Conservation (phyloP, 1,139 yeast genomes). For the Candida pseudoviswanathii region DNA sequence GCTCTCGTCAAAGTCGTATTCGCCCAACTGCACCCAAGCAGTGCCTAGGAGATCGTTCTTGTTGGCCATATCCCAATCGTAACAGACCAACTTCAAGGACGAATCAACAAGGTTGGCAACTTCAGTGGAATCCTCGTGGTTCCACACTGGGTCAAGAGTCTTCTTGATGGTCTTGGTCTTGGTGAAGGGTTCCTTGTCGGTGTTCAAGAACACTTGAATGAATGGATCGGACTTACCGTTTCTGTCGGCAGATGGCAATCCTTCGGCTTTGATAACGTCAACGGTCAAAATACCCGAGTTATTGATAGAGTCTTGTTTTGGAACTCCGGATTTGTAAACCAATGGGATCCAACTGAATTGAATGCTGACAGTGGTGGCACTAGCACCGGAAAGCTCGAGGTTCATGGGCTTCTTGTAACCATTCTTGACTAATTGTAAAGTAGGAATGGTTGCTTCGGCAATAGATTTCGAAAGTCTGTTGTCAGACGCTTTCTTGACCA, state of each 20-base stretch:
- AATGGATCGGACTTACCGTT: slow-evolving; percentile 95
- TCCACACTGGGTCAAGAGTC: slow-evolving; percentile 87
- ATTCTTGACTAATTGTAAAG: slow-evolving; percentile 64
- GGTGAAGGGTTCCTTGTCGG: slow-evolving; percentile 55
- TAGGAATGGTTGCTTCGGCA: slow-evolving; percentile 68
- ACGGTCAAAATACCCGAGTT: slow-evolving; percentile 77
- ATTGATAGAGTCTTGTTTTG: slow-evolving; percentile 72
- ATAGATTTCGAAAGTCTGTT: slow-evolving; percentile 59
- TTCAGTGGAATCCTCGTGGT: slow-evolving; percentile 58
- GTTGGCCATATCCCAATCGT: slow-evolving; percentile 94
- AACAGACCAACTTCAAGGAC: slow-evolving; percentile 56
- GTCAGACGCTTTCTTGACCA: slow-evolving; percentile 54
- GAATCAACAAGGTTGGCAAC: slow-evolving; percentile 66
- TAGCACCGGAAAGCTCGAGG: slow-evolving; percentile 50
- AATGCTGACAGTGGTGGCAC: slow-evolving; percentile 51
- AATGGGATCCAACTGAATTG: slow-evolving; percentile 81
- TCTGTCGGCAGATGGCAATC: slow-evolving; percentile 79
- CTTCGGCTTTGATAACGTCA: slow-evolving; percentile 64
- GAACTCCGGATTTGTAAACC: slow-evolving; percentile 57
- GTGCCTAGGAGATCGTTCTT: slow-evolving; percentile 80
- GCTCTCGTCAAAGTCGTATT: slow-evolving; percentile 58
- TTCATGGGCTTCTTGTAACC: slow-evolving; percentile 62
- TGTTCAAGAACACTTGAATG: slow-evolving; percentile 65
- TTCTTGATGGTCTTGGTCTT: slow-evolving; percentile 82
- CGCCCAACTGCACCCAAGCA: slow-evolving; percentile 59